Conservation (phyloP, 495 filamentous ascomycete species). For the Penicillium ochrochloron region DNA sequence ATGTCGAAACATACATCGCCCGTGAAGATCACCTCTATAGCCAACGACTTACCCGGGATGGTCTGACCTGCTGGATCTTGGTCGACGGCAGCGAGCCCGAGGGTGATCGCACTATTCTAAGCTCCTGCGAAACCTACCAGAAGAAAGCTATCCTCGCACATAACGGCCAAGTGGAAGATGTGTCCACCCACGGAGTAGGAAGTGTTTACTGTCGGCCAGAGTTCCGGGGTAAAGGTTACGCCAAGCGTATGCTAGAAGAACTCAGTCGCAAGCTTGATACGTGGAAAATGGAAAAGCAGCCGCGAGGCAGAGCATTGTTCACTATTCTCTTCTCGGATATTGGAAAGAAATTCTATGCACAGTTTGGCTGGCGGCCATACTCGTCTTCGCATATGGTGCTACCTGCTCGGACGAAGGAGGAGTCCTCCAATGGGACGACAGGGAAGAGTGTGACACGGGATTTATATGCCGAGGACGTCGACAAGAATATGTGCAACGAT, state of each 20-base stretch:
- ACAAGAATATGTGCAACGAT: constrained; percentile 42
- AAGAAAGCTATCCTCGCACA: constrained; percentile 70
- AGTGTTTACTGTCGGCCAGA: constrained; percentile 82
- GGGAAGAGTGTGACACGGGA: constrained; percentile 27
- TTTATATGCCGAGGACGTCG: constrained; percentile 38
- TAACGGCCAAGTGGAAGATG: constrained; percentile 59
- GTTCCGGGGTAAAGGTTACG: constrained; percentile 78
- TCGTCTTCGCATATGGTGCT: constrained; percentile 72
- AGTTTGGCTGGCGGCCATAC: constrained; percentile 78
- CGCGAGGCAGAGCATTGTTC: constrained; percentile 53
- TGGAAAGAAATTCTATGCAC: constrained; percentile 88
- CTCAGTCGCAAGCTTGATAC: constrained; percentile 55
- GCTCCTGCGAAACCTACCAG: constrained; percentile 80
- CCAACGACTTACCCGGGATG: constrained; percentile 70
- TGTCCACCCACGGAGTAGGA: constrained; percentile 77
- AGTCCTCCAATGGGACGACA: constrained; percentile 14
- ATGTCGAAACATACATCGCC: constrained; percentile 69
- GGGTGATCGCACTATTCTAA: constrained; percentile 65
- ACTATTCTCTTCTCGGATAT: constrained; percentile 92
- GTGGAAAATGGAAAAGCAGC: constrained; percentile 53
- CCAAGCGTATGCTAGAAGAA: constrained; percentile 69
- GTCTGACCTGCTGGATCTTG: constrained; percentile 85
- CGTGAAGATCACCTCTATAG: constrained; percentile 74
- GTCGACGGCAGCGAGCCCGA: constrained; percentile 59
- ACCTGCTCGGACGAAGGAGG: constrained; percentile 42